A percentile compares a stretch with the other conserved stretches of the same genome.
Conservation (phyloP, 768 basidiomycete species). For the Tulasnella sp. region DNA sequence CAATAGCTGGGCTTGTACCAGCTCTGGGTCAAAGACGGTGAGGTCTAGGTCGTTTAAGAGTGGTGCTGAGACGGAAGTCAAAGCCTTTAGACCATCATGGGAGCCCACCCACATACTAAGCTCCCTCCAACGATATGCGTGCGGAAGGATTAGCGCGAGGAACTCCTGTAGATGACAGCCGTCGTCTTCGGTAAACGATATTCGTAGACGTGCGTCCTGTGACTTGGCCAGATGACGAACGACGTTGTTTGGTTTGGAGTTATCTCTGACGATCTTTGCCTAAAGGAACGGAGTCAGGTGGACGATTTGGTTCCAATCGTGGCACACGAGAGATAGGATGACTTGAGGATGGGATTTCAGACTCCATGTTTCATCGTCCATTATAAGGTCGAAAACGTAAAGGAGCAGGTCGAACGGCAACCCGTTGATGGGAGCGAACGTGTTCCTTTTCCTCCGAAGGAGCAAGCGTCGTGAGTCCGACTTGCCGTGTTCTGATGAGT, state of each 20-base stretch:
- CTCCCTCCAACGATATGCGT: neutral
- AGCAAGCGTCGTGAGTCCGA: no score
- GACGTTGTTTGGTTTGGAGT: neutral
- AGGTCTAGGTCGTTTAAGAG: neutral
- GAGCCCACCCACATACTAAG: neutral
- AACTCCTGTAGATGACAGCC: neutral
- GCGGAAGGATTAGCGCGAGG: neutral
- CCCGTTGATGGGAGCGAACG: neutral
- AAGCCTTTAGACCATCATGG: neutral
- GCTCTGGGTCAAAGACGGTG: neutral
- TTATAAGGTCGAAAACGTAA: neutral
- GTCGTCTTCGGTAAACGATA: neutral
- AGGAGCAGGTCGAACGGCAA: neutral
- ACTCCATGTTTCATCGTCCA: neutral
- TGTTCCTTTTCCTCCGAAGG: neutral
- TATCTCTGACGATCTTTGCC: neutral
- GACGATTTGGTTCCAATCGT: neutral
- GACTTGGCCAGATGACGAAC: neutral
- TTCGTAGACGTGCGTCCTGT: neutral
- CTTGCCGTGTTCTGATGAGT: neutral
- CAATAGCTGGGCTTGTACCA: neutral
- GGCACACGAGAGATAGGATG: neutral
- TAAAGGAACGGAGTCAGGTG: neutral
- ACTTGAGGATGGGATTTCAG: neutral
- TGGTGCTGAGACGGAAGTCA: neutral